These are phyloP conservation scores for Fragaria iinumae DNA, from an alignment of 306 rosid species.

Conservation along the genomic window DNA sequence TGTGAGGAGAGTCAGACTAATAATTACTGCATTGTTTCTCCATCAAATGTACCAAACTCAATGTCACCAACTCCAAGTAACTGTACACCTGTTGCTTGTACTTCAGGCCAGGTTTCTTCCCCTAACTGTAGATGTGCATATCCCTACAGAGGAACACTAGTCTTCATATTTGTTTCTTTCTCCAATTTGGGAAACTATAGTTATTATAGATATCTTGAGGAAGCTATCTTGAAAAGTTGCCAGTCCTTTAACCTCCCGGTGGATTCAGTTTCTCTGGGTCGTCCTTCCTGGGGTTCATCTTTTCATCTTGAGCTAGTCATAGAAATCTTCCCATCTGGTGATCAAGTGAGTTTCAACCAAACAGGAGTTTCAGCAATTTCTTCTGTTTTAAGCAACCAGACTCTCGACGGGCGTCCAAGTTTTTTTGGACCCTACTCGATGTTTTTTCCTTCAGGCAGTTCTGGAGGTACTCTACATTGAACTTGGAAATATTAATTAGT, in stretches of 20 bases:
- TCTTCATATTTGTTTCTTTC: slow-evolving; percentile 58
- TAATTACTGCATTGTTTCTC: slow-evolving; percentile 40
- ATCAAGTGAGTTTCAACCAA: slow-evolving; percentile 40
- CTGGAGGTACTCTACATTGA: slow-evolving; percentile 31
- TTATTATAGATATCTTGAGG: slow-evolving; percentile 32
- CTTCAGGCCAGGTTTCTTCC: slow-evolving; percentile 35
- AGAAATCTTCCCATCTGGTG: slow-evolving; percentile 48
- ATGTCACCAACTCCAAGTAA: slow-evolving; percentile 21
- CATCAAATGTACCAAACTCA: slow-evolving; percentile 22
- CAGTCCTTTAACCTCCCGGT: slow-evolving; percentile 25
- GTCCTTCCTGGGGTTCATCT: slow-evolving; percentile 27
- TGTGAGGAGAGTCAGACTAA: slow-evolving; percentile 29
- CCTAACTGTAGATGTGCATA: slow-evolving; percentile 70
- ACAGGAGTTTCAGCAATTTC: slow-evolving; percentile 39
- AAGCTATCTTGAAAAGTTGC: slow-evolving; percentile 18
- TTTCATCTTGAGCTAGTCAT: slow-evolving; percentile 43
- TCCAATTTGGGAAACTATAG: slow-evolving; percentile 37
- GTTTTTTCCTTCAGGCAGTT: slow-evolving; percentile 17
- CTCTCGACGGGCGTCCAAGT: slow-evolving; percentile 31
- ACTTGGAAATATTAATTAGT: background rate
- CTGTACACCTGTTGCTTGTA: slow-evolving; percentile 43
- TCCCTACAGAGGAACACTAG: slow-evolving; percentile 59
- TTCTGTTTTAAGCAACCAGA: slow-evolving; percentile 52
- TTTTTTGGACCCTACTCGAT: slow-evolving; percentile 55
- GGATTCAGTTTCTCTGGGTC: slow-evolving; percentile 50